phyloP scores from a whole-genome alignment of 2,329 filamentous ascomycete species.

The Trichoderma arundinaceum region DNA sequence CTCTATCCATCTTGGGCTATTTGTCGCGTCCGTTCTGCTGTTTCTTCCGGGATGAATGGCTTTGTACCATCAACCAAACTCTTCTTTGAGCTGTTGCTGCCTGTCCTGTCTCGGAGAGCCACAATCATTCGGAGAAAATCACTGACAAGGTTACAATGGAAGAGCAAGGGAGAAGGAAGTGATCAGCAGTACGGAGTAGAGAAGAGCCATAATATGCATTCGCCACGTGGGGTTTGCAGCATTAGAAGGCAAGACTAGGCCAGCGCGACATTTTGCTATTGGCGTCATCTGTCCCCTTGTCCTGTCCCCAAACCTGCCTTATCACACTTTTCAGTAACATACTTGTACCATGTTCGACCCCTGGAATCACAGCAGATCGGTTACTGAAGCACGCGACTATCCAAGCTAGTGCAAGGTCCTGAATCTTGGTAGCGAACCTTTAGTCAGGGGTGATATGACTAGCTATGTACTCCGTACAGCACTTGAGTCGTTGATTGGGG shows the following conservation, averaged over 20 bases:
- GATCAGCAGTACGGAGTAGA: constrained; percentile 17
- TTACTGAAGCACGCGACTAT: constrained; percentile 5
- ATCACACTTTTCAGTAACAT: constrained; percentile 16
- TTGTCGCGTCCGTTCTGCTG: constrained; percentile 8
- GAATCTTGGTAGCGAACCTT: not conserved
- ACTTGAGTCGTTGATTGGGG: not conserved
- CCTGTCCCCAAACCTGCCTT: not conserved
- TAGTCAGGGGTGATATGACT: constrained; percentile 15
- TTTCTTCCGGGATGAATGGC: constrained; percentile 1
- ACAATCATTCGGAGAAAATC: not conserved
- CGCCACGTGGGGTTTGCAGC: constrained; percentile 6
- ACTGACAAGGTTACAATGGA: constrained; percentile 11
- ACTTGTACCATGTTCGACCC: not conserved
- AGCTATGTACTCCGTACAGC: not conserved
- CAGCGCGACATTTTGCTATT: constrained; percentile 18
- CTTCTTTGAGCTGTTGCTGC: not conserved
- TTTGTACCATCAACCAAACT: not conserved
- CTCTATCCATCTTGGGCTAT: constrained; percentile 22
- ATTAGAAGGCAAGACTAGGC: not conserved
- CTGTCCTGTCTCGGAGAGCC: not conserved
- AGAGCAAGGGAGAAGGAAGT: constrained; percentile 20
- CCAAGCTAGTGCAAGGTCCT: constrained; percentile 19
- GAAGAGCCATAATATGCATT: constrained; percentile 26
- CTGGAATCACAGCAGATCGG: constrained; percentile 23
- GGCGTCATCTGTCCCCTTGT: constrained; percentile 11